Percentiles rank a stretch among this genome's conserved stretches.
Conservation (phyloP, 140 eudicot genomes). For the Erigeron philadelphicus region DNA sequence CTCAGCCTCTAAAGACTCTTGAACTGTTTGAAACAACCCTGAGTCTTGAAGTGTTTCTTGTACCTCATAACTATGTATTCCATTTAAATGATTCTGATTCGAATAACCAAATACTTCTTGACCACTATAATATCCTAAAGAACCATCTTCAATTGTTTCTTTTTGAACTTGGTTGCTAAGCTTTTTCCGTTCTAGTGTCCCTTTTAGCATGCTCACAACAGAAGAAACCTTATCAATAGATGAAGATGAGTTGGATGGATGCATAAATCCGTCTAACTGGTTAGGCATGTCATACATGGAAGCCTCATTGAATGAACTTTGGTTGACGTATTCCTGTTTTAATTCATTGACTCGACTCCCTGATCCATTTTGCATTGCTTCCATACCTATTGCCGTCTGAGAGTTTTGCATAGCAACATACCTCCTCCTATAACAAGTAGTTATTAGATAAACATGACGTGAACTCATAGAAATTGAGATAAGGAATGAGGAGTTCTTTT, state of each 20-base stretch:
- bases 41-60: conserved; percentile 42
- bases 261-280: conserved; percentile 43
- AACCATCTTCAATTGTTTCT: conserved; percentile 46
- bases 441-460: conserved; percentile 5
- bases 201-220: conserved; percentile 86
- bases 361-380: conserved; percentile 51
- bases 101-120: conserved; percentile 35
- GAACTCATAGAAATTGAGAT: not conserved
- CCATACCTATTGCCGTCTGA: conserved; percentile 58
- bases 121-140: conserved; percentile 45
- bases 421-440: conserved; percentile 54
- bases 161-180: conserved; percentile 38
- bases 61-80: conserved; percentile 31
- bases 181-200: conserved; percentile 75
- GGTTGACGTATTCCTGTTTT: conserved; percentile 40
- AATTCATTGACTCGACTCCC: conserved; percentile 41
- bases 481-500: not conserved
- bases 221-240: conserved; percentile 65
- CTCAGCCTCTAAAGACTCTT: conserved; percentile 39
- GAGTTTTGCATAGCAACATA: conserved; percentile 70
- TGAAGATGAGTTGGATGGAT: conserved; percentile 55
- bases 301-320: conserved; percentile 32
- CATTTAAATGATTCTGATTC: conserved; percentile 35
- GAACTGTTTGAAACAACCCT: conserved; percentile 40
- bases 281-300: conserved; percentile 35